phyloP scores from a whole-genome alignment of 306 rosid species.

The Sicyos edulis region DNA sequence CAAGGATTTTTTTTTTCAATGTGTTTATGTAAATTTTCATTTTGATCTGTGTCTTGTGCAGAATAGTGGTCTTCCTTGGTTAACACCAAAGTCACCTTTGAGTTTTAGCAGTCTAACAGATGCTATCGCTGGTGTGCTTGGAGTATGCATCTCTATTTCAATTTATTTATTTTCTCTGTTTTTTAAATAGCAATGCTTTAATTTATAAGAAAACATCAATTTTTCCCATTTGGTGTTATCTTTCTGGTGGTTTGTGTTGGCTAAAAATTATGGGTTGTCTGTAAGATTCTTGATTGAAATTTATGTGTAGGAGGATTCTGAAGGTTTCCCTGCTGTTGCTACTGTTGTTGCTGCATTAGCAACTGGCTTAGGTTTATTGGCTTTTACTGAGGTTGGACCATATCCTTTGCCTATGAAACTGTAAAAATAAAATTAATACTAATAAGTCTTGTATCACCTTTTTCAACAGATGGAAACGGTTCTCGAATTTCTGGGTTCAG shows the following conservation, averaged over 20 bases:
- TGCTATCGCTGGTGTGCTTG: conserved; percentile 46
- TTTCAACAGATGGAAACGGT: conserved; percentile 66
- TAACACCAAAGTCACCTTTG: conserved; percentile 41
- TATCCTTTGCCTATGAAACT: neutral
- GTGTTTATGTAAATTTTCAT: neutral
- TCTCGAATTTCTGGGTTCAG: conserved; percentile 82
- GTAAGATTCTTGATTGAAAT: conserved; percentile 20
- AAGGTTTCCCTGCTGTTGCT: conserved; percentile 47
- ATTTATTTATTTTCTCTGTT: conserved; percentile 5
- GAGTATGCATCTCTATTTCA: conserved; percentile 54
- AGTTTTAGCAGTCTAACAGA: conserved; percentile 57
- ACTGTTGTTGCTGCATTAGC: conserved; percentile 68
- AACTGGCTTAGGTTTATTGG: conserved; percentile 58
- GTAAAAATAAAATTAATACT: neutral
- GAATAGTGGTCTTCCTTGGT: conserved; percentile 91
- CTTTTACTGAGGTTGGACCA: conserved; percentile 60
- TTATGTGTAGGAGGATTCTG: conserved; percentile 60
- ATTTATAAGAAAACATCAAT: neutral
- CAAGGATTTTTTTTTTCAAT: neutral
- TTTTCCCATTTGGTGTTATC: too few species aligned
- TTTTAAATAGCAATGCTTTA: neutral
- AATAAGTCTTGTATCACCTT: neutral
- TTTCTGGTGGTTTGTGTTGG: too few species aligned
- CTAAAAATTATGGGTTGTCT: neutral
- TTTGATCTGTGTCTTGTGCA: conserved; percentile 34